Conservation (phyloP, 805 yeast species). For the Ogataea saltuana region DNA sequence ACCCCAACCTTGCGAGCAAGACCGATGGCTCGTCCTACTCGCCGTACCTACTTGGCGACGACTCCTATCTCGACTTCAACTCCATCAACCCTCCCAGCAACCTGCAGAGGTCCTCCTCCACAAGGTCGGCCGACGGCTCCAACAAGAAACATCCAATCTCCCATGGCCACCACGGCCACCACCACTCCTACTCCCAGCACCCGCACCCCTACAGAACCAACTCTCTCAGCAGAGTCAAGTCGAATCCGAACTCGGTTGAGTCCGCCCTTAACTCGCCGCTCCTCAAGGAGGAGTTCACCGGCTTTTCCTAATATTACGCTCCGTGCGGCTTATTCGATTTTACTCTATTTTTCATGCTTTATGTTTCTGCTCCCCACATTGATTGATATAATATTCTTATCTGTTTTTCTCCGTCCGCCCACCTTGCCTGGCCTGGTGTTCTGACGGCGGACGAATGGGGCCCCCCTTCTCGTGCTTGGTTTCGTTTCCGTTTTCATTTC, state of each 20-base stretch:
- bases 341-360: neutral
- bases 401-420: too few relatives aligned
- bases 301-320: slow-evolving; percentile 5
- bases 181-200: slow-evolving; percentile 23
- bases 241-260: slow-evolving; percentile 12
- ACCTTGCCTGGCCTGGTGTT: too few relatives aligned
- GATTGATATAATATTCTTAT: too few relatives aligned
- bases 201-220: slow-evolving; percentile 28
- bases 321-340: slow-evolving; percentile 7
- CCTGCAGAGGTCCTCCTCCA: slow-evolving; percentile 20
- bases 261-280: slow-evolving; percentile 12
- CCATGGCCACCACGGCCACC: slow-evolving; percentile 15
- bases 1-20: slow-evolving; percentile 5
- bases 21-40: slow-evolving; percentile 10
- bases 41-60: slow-evolving; percentile 17
- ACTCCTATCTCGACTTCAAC: slow-evolving; percentile 17
- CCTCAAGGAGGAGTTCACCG: slow-evolving; percentile 13
- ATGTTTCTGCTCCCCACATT: neutral
- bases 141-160: slow-evolving; percentile 12
- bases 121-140: slow-evolving; percentile 14
- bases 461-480: too few relatives aligned
- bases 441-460: too few relatives aligned
- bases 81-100: slow-evolving; percentile 22
- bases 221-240: slow-evolving; percentile 16
- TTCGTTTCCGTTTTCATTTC: too few relatives aligned